phyloP scores from a whole-genome alignment of 129 eudicot species.

The Saposhnikovia divaricata region DNA sequence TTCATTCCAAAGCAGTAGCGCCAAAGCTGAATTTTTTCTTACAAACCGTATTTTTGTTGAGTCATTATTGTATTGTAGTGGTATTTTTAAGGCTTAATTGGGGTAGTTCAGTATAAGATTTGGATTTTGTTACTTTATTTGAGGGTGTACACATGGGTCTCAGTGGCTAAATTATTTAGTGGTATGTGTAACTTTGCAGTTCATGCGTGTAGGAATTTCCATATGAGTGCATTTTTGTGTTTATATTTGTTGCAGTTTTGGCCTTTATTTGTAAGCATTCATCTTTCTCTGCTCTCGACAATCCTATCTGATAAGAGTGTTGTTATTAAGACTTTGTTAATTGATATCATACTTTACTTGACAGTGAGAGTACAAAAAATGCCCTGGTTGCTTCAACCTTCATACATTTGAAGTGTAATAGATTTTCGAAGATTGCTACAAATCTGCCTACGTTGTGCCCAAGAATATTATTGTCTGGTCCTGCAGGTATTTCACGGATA shows the following conservation, averaged over 20 bases:
- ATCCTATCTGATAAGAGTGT: not conserved
- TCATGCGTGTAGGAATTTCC: not conserved
- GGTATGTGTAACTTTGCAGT: not conserved
- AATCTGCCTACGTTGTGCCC: slow-evolving; percentile 80
- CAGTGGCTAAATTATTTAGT: not conserved
- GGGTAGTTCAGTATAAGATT: not conserved
- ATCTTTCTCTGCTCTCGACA: not conserved
- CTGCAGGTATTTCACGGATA: slow-evolving; percentile 54
- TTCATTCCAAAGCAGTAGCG: not conserved
- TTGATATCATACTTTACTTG: slow-evolving; percentile 4
- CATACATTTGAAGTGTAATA: slow-evolving; percentile 65
- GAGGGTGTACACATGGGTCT: not conserved
- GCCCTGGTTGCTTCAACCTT: slow-evolving; percentile 78
- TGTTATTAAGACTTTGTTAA: not conserved
- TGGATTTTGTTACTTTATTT: not conserved
- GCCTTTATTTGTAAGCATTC: not conserved
- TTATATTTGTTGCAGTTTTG: not conserved
- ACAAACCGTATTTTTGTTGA: not conserved
- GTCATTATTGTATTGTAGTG: not conserved
- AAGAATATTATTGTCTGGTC: slow-evolving; percentile 80
- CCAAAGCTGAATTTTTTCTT: not conserved
- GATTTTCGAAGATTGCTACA: slow-evolving; percentile 59
- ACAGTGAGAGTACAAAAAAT: slow-evolving; percentile 81
- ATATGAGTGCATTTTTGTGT: not conserved
- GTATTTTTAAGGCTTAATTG: not conserved